Conservation (phyloP, 1,284 basidiomycete genomes). For the Thelephora terrestris region DNA sequence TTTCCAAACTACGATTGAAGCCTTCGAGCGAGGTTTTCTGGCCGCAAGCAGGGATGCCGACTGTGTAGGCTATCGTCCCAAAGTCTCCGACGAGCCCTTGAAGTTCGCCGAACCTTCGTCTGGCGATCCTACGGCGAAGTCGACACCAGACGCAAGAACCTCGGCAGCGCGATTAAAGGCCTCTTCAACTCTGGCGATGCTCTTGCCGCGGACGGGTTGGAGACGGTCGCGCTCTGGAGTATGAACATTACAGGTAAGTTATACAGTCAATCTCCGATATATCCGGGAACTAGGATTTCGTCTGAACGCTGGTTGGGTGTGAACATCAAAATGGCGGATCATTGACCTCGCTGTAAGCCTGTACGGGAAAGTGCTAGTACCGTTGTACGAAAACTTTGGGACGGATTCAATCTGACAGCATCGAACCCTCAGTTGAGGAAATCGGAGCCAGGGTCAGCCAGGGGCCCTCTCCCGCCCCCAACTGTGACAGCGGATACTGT, state of each 20-base stretch:
- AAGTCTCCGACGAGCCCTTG: constrained; percentile 52
- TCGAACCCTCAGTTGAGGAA: constrained; percentile 38
- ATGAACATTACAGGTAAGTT: constrained; percentile 48
- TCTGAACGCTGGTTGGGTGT: no score
- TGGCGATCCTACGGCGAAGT: constrained; percentile 78
- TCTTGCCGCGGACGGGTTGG: constrained; percentile 44
- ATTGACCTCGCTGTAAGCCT: constrained; percentile 73
- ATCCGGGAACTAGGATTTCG: no score
- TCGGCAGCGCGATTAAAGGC: constrained; percentile 64
- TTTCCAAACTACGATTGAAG: constrained; percentile 44
- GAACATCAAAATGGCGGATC: constrained; percentile 58
- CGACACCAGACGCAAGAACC: constrained; percentile 55
- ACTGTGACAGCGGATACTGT: constrained; percentile 49
- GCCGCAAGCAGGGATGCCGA: no score
- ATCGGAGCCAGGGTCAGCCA: constrained; percentile 57
- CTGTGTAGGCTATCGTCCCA: constrained; percentile 53
- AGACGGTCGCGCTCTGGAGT: constrained; percentile 72
- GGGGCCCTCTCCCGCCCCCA: constrained; percentile 49
- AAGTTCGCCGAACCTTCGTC: constrained; percentile 58
- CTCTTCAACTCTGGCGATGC: constrained; percentile 50
- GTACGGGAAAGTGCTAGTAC: constrained; percentile 80
- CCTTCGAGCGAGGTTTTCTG: constrained; percentile 46
- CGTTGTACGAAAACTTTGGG: constrained; percentile 88
- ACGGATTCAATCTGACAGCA: constrained; percentile 39
- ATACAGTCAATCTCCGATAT: no score